Base-by-base conservation (phyloP, 2,329 filamentous ascomycete species). In the Colletotrichum agaves region DNA sequence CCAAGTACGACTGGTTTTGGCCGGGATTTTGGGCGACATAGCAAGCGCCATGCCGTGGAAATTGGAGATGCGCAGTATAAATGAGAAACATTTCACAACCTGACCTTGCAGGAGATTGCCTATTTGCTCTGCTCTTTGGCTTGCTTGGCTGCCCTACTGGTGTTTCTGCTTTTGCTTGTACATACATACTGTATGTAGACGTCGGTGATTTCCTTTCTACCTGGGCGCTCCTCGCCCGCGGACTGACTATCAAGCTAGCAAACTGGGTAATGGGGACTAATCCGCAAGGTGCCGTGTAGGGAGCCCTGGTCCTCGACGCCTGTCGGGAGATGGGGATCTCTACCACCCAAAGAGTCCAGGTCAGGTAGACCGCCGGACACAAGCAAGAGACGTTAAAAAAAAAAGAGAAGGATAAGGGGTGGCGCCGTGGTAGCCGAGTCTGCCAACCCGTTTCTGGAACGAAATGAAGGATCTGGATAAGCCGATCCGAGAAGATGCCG, bases 401-500 rank as follows among this genome's bases (percentile, higher is more conserved):
- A 35, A 33, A 61, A 4, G 58, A 58, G 52, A 15, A 27, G 13
- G 53, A 11, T 41, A 33, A 49, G 58, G 58, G 21, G 4, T 37
- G 37, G 27, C 53, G 60, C 61, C 64, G 64, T 64, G 46, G 11
- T 46, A 27, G n/a, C 64, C 64, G 64, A 41, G 19, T 52, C 19
- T 52, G 21, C 37, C 52, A 46, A n/a, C 31, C 57, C 33, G n/a
- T 58, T 58, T 47, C 46, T 41, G 61, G 37, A 53, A 58, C 47
- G 52, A 64, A 63, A 64, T 53, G 60, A 59, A 35, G 64, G 53
- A 53, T 27, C 60, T 64, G 64, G 64, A 46, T 64, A 27, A 13
- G 52, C 31, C 33, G 52, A 58, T 67, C 64, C 64, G 60, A 64
- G 39, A 52, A 35, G 52, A 41, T 52, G 27, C 61, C 33, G 52